Percentiles rank a stretch among this genome's conserved stretches.
Evolutionary conservation across 1,284 basidiomycete species (phyloP).

Genomic region (Malassezia cuniculi): DNA sequence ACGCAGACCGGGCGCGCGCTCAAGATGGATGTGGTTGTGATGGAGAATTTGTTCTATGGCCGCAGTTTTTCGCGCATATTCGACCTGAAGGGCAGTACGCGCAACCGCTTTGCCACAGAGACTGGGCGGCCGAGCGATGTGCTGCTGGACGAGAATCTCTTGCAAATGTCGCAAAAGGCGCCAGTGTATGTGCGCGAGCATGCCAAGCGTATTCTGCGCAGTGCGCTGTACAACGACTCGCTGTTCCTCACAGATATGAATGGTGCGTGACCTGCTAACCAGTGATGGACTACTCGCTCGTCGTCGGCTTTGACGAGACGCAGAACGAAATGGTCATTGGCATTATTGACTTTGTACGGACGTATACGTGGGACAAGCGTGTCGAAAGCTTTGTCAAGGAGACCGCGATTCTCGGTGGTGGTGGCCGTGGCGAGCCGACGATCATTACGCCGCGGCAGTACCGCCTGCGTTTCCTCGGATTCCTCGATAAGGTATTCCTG

Average conservation of each 20-base stretch:
- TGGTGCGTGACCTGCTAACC: no score
- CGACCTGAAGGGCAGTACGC: slow-evolving; percentile 41
- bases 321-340: slow-evolving; percentile 58
- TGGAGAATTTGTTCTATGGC: slow-evolving; percentile 93
- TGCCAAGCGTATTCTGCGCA: slow-evolving; percentile 77
- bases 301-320: slow-evolving; percentile 62
- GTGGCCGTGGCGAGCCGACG: slow-evolving; percentile 39
- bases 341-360: slow-evolving; percentile 91
- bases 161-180: slow-evolving; percentile 51
- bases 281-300: slow-evolving; percentile 93
- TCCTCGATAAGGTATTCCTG: slow-evolving; percentile 30
- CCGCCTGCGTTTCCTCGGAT: slow-evolving; percentile 38
- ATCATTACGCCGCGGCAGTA: slow-evolving; percentile 43
- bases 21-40: slow-evolving; percentile 88
- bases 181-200: slow-evolving; percentile 93
- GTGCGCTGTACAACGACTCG: slow-evolving; percentile 76
- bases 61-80: slow-evolving; percentile 61
- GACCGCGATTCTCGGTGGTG: slow-evolving; percentile 66
- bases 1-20: slow-evolving; percentile 63
- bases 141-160: slow-evolving; percentile 80
- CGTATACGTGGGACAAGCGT: slow-evolving; percentile 96
- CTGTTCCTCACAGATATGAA: slow-evolving; percentile 83
- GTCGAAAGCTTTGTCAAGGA: slow-evolving; percentile 96
- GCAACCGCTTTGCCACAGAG: slow-evolving; percentile 57
- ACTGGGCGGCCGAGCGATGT: slow-evolving; percentile 81